A percentile compares a stretch with the other conserved stretches of the same genome.
These are phyloP conservation scores for Biscutella auriculata DNA, from an alignment of 441 rosid genomes.

Conservation along the genomic window DNA sequence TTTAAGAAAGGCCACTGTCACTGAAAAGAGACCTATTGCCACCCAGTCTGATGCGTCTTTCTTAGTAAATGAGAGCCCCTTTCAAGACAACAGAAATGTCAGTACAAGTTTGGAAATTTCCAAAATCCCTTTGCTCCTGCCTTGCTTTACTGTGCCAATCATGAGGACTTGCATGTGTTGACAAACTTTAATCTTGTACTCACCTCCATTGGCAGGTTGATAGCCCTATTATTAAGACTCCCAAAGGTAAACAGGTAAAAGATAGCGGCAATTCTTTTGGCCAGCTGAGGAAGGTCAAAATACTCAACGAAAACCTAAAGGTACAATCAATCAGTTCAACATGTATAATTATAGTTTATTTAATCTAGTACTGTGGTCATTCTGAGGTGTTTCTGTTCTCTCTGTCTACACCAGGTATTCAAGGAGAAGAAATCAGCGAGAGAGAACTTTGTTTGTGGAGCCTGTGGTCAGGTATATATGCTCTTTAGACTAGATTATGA, in stretches of 20 bases:
- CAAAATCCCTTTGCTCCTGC: neutral
- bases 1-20: conserved; percentile 40
- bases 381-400: conserved; percentile 9
- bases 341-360: neutral
- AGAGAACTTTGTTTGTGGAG: conserved; percentile 90
- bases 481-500: conserved; percentile 9
- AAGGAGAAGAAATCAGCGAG: conserved; percentile 93
- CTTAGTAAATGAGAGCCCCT: conserved; percentile 30
- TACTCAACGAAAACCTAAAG: conserved; percentile 70
- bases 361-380: neutral
- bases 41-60: conserved; percentile 35
- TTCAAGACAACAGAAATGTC: conserved; percentile 53
- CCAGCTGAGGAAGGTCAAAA: conserved; percentile 58
- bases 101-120: conserved; percentile 13
- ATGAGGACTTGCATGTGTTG: neutral
- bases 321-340: conserved; percentile 23
- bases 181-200: conserved; percentile 12
- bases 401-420: conserved; percentile 35
- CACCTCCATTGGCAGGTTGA: conserved; percentile 50
- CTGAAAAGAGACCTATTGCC: conserved; percentile 27
- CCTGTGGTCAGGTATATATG: conserved; percentile 81
- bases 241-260: conserved; percentile 48
- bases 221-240: conserved; percentile 31
- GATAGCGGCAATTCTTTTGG: conserved; percentile 29
- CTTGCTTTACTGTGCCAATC: neutral